These are phyloP conservation scores for Naganishia albida DNA, from an alignment of 1,284 basidiomycete species.

Conservation along the genomic window DNA sequence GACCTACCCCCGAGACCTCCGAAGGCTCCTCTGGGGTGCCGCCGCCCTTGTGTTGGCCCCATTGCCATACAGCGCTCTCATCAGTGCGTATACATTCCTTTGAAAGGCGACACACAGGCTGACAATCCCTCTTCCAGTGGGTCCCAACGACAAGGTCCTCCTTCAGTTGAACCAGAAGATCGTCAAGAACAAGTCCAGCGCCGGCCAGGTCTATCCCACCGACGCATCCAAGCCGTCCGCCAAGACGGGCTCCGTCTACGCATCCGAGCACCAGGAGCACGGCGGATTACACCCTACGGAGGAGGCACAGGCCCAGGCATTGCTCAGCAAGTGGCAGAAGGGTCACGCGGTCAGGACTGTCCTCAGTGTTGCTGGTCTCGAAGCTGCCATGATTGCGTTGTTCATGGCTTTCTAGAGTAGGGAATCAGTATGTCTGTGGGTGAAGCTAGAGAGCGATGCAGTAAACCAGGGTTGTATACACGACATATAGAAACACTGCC, in stretches of 20 bases:
- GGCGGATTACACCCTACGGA: conserved; percentile 25
- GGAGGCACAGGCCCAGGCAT: conserved; percentile 17
- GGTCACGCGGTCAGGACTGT: conserved; percentile 22
- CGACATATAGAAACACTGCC: no score
- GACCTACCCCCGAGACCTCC: conserved; percentile 30
- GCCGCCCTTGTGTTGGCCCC: conserved; percentile 24
- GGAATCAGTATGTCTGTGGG: no score
- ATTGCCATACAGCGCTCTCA: conserved; percentile 28
- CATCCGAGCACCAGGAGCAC: conserved; percentile 21
- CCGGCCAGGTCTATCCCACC: conserved; percentile 28
- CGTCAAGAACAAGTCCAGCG: conserved; percentile 25
- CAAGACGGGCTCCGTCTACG: conserved; percentile 16
- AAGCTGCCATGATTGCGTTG: conserved; percentile 17
- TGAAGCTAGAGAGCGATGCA: background rate
- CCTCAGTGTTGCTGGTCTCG: conserved; percentile 21
- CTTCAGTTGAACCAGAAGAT: conserved; percentile 24
- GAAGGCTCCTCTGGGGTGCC: conserved; percentile 28
- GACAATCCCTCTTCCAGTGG: background rate
- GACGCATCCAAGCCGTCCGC: conserved; percentile 20
- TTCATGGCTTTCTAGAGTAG: conserved; percentile 17
- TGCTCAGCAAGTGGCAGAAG: conserved; percentile 28
- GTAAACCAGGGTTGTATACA: background rate
- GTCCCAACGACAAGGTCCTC: conserved; percentile 29
- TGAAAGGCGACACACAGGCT: no score
- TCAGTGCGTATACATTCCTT: conserved; percentile 2